Base-by-base conservation (phyloP, 1,284 basidiomycete species). In the Malassezia pachydermatis region DNA sequence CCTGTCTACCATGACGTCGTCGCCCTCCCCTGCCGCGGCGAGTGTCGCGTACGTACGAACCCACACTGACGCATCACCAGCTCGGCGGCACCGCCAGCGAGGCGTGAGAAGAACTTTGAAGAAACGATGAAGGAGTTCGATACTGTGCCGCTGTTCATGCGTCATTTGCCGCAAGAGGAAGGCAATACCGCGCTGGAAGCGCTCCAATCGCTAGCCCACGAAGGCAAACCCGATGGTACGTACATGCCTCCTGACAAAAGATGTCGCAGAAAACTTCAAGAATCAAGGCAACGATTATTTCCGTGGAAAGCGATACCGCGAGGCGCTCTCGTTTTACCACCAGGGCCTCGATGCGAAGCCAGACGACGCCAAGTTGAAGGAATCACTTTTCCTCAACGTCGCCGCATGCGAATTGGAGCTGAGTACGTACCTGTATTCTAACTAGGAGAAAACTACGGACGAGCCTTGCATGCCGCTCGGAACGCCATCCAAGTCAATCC, bases 281-380 rank as follows among this genome's bases (percentile, higher is more conserved):
- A 80, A 86, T 45, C 88, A 95, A 72, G 92, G 88, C 2, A 95
- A 95, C 71, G 86, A 89, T 49, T 88, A 94, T 64, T 95, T 86
- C 75, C 82, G 81, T 55, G 83, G 83, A 19, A 87, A 85, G 68
- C 80, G 86, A 39, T 86, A 81, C 73, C 79, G 83, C 24, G 90
- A 98, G 70, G 92, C 92, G 2, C 59, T 83, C 9, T 80, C 81
- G 0, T 95, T 96, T 69, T 98, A 96, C 72, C 82, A 83, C 0
- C 85, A 92, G 67, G 92, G 84, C 0, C 68, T 98, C 24, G 84
- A 92, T 41, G 85, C 84, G 1, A 79, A 83, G 42, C 85, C 88
- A 2, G 77, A 79, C 5, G 82, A 87, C 62, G 54, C 65, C 9
- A 60, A 68, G 3, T 76, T 98, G 17, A 75, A 86, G 41, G 83